phyloP scores from a whole-genome alignment of 352 stramenopile genomes.

The Elongisporangium senticosum region DNA sequence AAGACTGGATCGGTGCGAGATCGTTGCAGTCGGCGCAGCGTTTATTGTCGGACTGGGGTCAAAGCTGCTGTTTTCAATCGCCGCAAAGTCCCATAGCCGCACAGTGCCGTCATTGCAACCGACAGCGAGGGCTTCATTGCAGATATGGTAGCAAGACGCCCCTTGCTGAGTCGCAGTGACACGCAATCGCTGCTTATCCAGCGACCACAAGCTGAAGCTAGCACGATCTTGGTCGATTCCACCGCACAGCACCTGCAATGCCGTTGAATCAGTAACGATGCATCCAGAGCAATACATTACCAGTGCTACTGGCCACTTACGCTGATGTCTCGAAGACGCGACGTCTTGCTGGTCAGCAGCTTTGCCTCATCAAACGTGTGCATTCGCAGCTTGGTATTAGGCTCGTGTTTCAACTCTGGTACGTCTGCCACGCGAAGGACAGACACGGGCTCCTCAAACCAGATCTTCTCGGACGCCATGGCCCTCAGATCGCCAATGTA shows the following conservation, averaged over 20 bases:
- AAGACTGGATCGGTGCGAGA: slow-evolving; percentile 76
- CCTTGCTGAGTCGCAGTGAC: slow-evolving; percentile 62
- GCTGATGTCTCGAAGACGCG: slow-evolving; percentile 48
- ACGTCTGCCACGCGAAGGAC: slow-evolving; percentile 42
- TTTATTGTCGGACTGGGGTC: slow-evolving; percentile 46
- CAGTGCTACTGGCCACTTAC: slow-evolving; percentile 26
- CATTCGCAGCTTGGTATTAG: slow-evolving; percentile 34
- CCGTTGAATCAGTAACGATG: slow-evolving; percentile 4
- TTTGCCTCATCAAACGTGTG: slow-evolving; percentile 58
- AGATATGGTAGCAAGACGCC: slow-evolving; percentile 73
- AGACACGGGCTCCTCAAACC: slow-evolving; percentile 44
- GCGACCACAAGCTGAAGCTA: slow-evolving; percentile 82
- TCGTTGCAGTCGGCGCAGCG: slow-evolving; percentile 49
- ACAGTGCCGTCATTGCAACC: slow-evolving; percentile 72
- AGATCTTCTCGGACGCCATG: slow-evolving; percentile 69
- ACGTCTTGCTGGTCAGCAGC: slow-evolving; percentile 60
- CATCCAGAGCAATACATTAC: neutral
- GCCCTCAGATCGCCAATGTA: slow-evolving; percentile 80
- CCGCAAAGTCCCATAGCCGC: slow-evolving; percentile 78
- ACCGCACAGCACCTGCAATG: slow-evolving; percentile 61
- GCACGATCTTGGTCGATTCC: slow-evolving; percentile 64
- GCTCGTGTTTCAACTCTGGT: slow-evolving; percentile 49
- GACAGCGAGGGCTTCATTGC: slow-evolving; percentile 74
- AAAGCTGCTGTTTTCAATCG: slow-evolving; percentile 43
- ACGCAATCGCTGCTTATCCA: slow-evolving; percentile 60